These are phyloP conservation scores for Ascochyta rabiei DNA, from an alignment of 2,329 filamentous ascomycete species.

Conservation along the genomic window DNA sequence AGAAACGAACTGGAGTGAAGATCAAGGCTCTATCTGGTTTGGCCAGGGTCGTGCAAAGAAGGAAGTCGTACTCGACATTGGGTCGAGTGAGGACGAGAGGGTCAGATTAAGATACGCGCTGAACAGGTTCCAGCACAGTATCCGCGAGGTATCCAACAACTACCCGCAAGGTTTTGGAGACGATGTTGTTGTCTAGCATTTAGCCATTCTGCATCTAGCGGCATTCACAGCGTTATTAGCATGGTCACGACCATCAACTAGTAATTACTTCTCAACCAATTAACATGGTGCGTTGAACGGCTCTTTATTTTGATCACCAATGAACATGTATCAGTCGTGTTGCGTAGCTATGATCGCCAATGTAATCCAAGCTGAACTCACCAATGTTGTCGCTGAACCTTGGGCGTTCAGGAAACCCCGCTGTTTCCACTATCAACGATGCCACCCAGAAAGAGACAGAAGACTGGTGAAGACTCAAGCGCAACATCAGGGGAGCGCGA, in stretches of 20 bases:
- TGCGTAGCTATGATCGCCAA: not conserved
- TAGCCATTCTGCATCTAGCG: conserved; percentile 20
- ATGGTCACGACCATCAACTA: not conserved
- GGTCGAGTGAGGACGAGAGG: conserved; percentile 36
- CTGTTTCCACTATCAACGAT: not conserved
- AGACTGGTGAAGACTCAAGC: not conserved
- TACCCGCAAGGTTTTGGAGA: not conserved
- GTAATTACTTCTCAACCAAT: not conserved
- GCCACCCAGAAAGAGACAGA: conserved; percentile 4
- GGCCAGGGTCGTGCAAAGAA: conserved; percentile 52
- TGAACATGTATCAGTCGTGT: not conserved
- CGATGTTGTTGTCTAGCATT: conserved; percentile 23
- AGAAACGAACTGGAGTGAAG: conserved; percentile 53
- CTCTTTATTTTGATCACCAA: not conserved
- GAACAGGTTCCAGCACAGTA: conserved; percentile 3
- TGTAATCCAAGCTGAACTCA: not conserved
- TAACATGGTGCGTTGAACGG: too few relatives aligned
- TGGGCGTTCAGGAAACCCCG: too few relatives aligned
- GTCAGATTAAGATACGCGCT: conserved; percentile 25
- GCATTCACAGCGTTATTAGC: conserved; percentile 24
- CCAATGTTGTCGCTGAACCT: too few relatives aligned
- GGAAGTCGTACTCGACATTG: conserved; percentile 52
- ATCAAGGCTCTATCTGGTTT: conserved; percentile 51
- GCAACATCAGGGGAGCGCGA: conserved; percentile 1
- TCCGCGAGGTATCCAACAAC: not conserved